These are phyloP conservation scores for Incumbomyces delicatus DNA, from an alignment of 2,329 filamentous ascomycete species.

Conservation along the genomic window DNA sequence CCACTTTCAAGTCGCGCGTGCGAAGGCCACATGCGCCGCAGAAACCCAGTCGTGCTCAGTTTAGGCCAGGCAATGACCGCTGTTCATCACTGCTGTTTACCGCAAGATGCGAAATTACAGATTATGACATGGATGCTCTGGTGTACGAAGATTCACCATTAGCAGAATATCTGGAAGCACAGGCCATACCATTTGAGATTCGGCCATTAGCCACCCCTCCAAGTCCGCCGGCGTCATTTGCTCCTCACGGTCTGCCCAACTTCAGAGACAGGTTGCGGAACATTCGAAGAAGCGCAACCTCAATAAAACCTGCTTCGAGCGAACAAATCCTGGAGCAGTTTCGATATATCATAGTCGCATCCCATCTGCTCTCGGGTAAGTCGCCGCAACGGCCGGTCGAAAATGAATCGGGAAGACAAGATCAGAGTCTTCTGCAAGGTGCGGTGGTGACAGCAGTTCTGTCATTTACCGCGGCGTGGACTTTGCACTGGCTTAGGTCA, in stretches of 20 bases:
- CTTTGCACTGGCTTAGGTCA: conserved; percentile 62
- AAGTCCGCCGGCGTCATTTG: conserved; percentile 24
- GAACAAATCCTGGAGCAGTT: conserved; percentile 83
- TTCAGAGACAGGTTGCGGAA: conserved; percentile 12
- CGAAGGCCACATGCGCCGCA: neutral
- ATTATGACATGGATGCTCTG: conserved; percentile 68
- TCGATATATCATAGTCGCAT: conserved; percentile 85
- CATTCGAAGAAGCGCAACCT: conserved; percentile 13
- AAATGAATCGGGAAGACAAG: conserved; percentile 26
- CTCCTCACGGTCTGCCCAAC: conserved; percentile 31
- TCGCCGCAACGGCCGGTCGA: conserved; percentile 32
- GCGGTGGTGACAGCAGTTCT: conserved; percentile 55
- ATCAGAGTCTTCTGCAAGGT: conserved; percentile 47
- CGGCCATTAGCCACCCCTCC: conserved; percentile 29
- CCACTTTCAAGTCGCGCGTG: neutral
- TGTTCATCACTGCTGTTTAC: neutral
- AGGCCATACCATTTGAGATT: conserved; percentile 35
- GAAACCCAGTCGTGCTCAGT: neutral
- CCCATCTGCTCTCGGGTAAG: conserved; percentile 70
- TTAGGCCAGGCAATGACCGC: neutral
- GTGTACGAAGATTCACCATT: conserved; percentile 80
- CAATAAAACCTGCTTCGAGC: conserved; percentile 28
- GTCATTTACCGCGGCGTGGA: conserved; percentile 54
- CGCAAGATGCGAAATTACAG: neutral
- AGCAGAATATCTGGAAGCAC: conserved; percentile 83